Conservation (phyloP, 2,329 filamentous ascomycete species). For the Sporothrix brunneoviolacea region DNA sequence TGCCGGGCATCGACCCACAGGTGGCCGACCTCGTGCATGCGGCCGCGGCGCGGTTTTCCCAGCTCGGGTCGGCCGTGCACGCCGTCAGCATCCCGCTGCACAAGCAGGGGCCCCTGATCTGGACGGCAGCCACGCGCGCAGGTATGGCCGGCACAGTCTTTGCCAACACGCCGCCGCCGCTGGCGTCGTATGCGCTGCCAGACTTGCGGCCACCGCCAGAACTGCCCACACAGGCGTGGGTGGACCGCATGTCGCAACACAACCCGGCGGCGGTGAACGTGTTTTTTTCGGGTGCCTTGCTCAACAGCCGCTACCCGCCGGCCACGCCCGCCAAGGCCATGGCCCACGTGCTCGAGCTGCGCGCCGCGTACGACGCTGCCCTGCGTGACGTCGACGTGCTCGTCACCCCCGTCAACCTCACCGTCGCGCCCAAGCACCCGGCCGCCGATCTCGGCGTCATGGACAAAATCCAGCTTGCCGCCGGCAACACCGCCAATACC, state of each 20-base stretch:
- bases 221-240: conserved; percentile 30
- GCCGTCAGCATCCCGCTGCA: conserved; percentile 43
- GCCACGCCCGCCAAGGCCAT: conserved; percentile 34
- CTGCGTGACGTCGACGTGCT: conserved; percentile 36
- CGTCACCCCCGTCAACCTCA: conserved; percentile 39
- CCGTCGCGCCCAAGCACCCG: conserved; percentile 36
- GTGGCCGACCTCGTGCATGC: conserved; percentile 32
- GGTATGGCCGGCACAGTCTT: conserved; percentile 26
- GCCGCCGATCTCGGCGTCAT: conserved; percentile 37
- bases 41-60: conserved; percentile 29
- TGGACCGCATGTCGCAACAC: conserved; percentile 32
- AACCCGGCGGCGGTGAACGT: not conserved
- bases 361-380: conserved; percentile 40
- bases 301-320: not conserved
- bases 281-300: not conserved
- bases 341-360: conserved; percentile 37
- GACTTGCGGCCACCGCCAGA: conserved; percentile 25
- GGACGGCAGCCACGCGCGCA: conserved; percentile 34
- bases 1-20: conserved; percentile 30
- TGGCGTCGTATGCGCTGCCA: conserved; percentile 27
- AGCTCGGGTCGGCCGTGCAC: conserved; percentile 36
- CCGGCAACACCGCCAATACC: conserved; percentile 27
- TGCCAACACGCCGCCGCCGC: conserved; percentile 24
- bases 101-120: conserved; percentile 37
- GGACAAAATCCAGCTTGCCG: conserved; percentile 13